Base-by-base conservation (phyloP, 1,284 basidiomycete species). In the Apiotrichum laibachii region DNA sequence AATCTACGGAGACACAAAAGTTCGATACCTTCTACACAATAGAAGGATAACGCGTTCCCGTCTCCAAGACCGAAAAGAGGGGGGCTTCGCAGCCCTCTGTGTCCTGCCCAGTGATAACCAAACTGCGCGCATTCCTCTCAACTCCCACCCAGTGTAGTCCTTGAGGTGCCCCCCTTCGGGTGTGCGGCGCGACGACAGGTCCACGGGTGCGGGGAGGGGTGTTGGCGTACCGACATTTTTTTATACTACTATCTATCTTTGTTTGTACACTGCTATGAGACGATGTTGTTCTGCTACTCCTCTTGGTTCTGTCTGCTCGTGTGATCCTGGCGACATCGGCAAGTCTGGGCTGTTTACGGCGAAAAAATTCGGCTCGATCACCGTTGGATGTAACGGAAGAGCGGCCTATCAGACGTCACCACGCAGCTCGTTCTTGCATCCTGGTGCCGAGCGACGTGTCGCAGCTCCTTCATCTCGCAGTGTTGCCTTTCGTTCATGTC, bases 31-130 rank as follows among this genome's bases (percentile, higher is more conserved):
- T 66, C 61, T 68, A 66, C 70, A 68, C 62, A 72, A 67, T 71
- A 75, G 68, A 65, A 64, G 64, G 67, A 68, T 68, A 59, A 74
- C 73, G 75, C 75, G 75, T 77, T 77, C 75, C 75, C 75, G 75
- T 77, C 71, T 71, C 70, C 73, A 63, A 77, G 65, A 76, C 56
- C 57, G 60, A 75, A 43, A 45, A 45, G 56, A 57, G 56, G 56
- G 50, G 37, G 50, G 44, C 50, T 22, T 57, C 56, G 56, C 56
- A 47, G 50, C 50, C 54, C 54, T 39, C 54, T 50, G 55, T 56
- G 55, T 57, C 55, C 26, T 5, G n/a, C 53, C 53, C 53, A 34
- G 61, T 67, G 70, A 73, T 73, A 71, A 62, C 63, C 71, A 73
- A 73, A 69, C 63, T 61, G 65, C 42, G 49, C 37, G 43, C 56